Evolutionary conservation across 2,329 filamentous ascomycete species (phyloP), one percentile per base, ranked within the genome.

Genomic region (Trichoderma citrinoviride): DNA sequence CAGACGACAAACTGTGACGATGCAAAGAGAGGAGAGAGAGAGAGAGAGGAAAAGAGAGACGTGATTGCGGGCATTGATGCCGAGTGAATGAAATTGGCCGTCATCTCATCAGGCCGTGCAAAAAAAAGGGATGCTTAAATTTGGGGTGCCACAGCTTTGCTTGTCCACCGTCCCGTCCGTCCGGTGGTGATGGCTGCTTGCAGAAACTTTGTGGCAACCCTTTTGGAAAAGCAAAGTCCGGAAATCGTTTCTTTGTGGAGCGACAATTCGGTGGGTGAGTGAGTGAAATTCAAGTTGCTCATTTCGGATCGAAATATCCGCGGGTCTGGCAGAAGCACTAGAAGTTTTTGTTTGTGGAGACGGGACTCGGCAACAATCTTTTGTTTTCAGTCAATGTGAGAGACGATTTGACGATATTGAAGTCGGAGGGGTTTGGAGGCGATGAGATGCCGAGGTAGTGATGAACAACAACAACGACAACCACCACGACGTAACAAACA

Each of bases 121-220:
- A 52, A 25, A 8, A 15, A 3, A 8, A 50, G 7, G 50, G 50
- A 55, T 52, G 37, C 47, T 61, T 44, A 52, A 60, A 37, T 33
- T 43, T 52, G 57, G n/a, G n/a, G 57, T 61, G 47, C 37, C 57
- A 61, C 57, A 52, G 49, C 57, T n/a, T n/a, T n/a, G n/a, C n/a
- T n/a, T n/a, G n/a, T n/a, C n/a, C 50, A 43, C 37, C 44, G 25
- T 60, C 19, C n/a, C 21, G 37, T 19, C 47, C 23, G 7, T 23
- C 37, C n/a, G 43, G 46, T 29, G n/a, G 1, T 14, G 54, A 12
- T 17, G 40, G 27, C 57, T 29, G 57, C 37, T 61, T 44, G 57
- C 57, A 44, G 57, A n/a, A n/a, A 52, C 33, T 7, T 33, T 12
- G 47, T 52, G 37, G 57, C 33, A 61, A n/a, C n/a, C 33, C 7